Base-by-base conservation (phyloP, 495 filamentous ascomycete genomes). In the Recurvomyces mirabilis region DNA sequence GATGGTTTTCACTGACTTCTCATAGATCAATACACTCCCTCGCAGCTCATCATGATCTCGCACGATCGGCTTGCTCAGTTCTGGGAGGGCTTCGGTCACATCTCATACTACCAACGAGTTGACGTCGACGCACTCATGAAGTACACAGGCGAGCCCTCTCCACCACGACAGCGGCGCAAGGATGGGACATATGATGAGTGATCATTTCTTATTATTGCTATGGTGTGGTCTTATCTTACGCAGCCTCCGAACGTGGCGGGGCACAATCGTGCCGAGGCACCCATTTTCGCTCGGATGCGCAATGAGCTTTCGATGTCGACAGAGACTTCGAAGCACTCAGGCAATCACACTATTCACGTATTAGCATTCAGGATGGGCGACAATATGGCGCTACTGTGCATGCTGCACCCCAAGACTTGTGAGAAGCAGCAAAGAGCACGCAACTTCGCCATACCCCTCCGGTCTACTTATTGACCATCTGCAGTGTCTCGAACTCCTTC, bases 21-120 rank as follows among this genome's bases (percentile, higher is more conserved):
- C 26, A 7, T 30, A 55, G 87, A 87, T 47, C 65, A 72, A 38
- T 93, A 76, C 51, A 82, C 85, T 15, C 56, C 74, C 1, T 79
- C 78, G 2, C 75, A 91, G 53, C 67, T 96, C 33, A 79, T 94
- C 40, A 68, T 94, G 31, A 71, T 91, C 25, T 84, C 80, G n/a
- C 69, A 74, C 17, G 69, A 93, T 55, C 71, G 71, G 38, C 61
- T 94, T 36, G 88, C 84, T 1, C 83, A 89, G 52, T 82, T 86
- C 60, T 96, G 88, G 88, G 68, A 69, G 54, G 64, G 62, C 4
- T 81, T 87, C 64, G 79, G 79, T 0, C 82, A 88, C 50, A 82
- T 94, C 22, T 87, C 76, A 28, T 89, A 77, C 55, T 91, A 80
- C 54, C 69, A 80, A 43, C 73, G 88, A 38, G 78, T 94, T 19